Percentiles rank a stretch among this genome's conserved stretches.
Conservation (phyloP, 306 rosid species). For the Amphicarpaea edgeworthii region DNA sequence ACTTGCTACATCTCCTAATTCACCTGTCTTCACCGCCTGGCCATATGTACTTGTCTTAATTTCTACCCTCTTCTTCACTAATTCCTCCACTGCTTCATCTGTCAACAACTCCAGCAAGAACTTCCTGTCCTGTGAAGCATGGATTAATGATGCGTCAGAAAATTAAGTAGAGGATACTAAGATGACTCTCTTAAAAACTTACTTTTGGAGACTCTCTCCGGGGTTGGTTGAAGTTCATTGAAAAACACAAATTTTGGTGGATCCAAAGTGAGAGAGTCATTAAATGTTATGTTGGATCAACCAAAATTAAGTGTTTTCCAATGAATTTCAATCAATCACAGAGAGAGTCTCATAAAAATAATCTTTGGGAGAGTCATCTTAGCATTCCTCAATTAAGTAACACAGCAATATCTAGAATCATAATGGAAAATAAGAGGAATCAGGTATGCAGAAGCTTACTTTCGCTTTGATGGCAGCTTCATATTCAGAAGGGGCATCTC, state of each 20-base stretch:
- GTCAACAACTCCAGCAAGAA: constrained; percentile 56
- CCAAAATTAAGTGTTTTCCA: too few species aligned
- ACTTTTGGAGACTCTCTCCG: too few species aligned
- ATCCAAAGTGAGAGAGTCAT: too few species aligned
- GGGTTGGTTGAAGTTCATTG: too few species aligned
- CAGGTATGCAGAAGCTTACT: constrained; percentile 40
- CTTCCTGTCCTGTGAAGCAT: constrained; percentile 52
- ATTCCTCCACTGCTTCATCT: constrained; percentile 54
- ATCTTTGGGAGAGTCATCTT: too few species aligned
- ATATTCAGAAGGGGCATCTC: constrained; percentile 45
- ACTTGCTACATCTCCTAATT: constrained; percentile 31
- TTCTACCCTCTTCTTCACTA: constrained; percentile 59
- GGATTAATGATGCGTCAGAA: constrained; percentile 11
- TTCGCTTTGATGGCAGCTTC: constrained; percentile 56
- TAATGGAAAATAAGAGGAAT: not conserved
- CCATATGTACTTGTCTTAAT: constrained; percentile 55
- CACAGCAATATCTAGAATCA: not conserved
- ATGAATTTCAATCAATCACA: too few species aligned
- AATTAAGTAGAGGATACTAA: constrained; percentile 9
- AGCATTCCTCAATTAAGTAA: too few species aligned
- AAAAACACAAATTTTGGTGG: too few species aligned
- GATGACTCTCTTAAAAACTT: too few species aligned
- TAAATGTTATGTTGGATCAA: too few species aligned
- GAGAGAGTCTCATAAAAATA: too few species aligned
- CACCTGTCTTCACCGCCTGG: constrained; percentile 44